phyloP scores from a whole-genome alignment of 2,329 filamentous ascomycete species.

The Pyricularia sp. region DNA sequence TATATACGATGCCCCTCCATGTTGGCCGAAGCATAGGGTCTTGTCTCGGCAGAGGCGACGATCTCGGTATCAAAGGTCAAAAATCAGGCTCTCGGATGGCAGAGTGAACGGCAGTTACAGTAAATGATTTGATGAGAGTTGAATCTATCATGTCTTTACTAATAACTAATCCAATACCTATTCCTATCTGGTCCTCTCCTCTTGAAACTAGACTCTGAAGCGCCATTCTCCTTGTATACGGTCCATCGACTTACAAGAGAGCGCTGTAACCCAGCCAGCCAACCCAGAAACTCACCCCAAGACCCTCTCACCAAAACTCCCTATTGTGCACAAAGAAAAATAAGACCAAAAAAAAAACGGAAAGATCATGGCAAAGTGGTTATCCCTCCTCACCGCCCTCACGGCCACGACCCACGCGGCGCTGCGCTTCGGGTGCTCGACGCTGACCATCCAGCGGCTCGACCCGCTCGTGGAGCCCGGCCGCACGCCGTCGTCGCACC shows the following conservation, averaged over 20 bases:
- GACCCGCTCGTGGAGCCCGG: slow-evolving; percentile 17
- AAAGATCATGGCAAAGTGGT: neutral
- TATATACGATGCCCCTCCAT: neutral
- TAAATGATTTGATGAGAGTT: neutral
- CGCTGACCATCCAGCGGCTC: slow-evolving; percentile 17
- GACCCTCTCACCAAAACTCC: neutral
- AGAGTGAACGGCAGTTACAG: neutral
- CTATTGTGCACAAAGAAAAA: neutral
- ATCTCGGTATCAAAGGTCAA: neutral
- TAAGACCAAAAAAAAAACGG: neutral
- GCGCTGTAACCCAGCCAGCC: neutral
- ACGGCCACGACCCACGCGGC: slow-evolving; percentile 13
- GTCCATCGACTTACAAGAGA: neutral
- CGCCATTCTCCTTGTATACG: too few relatives aligned
- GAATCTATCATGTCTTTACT: neutral
- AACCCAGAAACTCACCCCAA: neutral
- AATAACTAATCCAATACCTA: neutral
- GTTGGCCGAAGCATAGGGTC: neutral
- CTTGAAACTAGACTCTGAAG: neutral
- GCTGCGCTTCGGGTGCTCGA: slow-evolving; percentile 20
- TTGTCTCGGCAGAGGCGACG: neutral
- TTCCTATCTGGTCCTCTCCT: neutral
- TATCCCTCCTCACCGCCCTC: slow-evolving; percentile 6
- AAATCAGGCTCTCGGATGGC: too few relatives aligned
- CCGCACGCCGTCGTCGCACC: slow-evolving; percentile 12